Base-by-base conservation (phyloP, 306 rosid species). In the Vigna nakashimae region DNA sequence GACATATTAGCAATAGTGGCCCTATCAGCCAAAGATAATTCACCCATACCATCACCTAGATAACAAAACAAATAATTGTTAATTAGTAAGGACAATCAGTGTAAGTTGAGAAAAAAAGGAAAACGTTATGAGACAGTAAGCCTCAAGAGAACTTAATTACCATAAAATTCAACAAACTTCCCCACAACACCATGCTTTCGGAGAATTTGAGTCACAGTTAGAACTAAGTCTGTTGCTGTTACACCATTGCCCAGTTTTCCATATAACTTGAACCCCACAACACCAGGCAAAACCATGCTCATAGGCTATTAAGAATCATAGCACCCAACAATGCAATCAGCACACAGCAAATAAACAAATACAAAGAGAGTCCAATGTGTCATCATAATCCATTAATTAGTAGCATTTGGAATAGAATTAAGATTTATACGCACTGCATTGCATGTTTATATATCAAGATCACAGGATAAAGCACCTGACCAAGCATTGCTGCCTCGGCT, bases 121-220 rank as follows among this genome's bases (percentile, higher is more conserved):
- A 46, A 8, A 13, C 40, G 20, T 22, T 12, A 43, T 36, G 52
- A 6, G 12, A 66, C 10, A 45, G 42, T 56, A 26, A 51, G 55
- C 28, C 65, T 40, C 0, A 2, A 17, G 69, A 59, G 64, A 79
- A 75, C 30, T 38, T 16, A 69, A 75, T 87, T 87, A 94, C 97
- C 98, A 80, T 94, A 85, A 80, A 94, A 94, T 77, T 94, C 98
- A 66, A 94, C 98, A 86, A 94, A 92, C 85, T 94, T 94, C 40
- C 97, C 97, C 74, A 94, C 99, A 80, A 96, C 99, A n/a, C 99
- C 99, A 72, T 96, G 99, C 87, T 96, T 96, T 85, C 99, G 86
- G 85, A 96, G 87, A 17, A 93, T 96, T 90, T 96, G 98, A 13
- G 99, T 96, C 30, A 90, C 99, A 20, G 99, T 96, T 73, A 96